Percentiles rank a stretch among this genome's conserved stretches.
Evolutionary conservation across 306 rosid species (phyloP).

Genomic region (Chamaecrista fasciculata): DNA sequence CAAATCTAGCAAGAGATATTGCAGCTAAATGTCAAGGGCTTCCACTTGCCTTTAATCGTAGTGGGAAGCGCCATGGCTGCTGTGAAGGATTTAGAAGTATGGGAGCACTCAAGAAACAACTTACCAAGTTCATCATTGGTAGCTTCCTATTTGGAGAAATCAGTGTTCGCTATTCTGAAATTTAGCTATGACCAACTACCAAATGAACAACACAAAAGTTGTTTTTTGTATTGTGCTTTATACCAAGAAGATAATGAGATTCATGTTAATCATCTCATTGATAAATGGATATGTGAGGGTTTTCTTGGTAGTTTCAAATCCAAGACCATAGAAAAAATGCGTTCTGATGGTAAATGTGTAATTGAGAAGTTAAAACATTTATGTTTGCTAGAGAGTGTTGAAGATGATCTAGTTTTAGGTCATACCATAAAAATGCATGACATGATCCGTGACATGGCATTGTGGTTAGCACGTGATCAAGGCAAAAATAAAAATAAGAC

Average conservation of each 20-base stretch:
- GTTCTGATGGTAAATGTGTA: not conserved
- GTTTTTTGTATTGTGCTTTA: not conserved
- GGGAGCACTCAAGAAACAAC: not conserved
- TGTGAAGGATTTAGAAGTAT: not conserved
- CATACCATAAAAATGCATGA: not conserved
- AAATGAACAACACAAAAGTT: not conserved
- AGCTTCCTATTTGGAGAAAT: not conserved
- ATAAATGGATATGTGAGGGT: not conserved
- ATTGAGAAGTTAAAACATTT: not conserved
- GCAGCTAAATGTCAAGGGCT: not conserved
- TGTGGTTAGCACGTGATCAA: not conserved
- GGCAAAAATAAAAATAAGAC: not conserved
- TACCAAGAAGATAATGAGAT: not conserved
- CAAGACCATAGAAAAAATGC: not conserved
- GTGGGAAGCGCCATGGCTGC: not conserved
- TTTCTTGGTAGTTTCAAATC: not conserved
- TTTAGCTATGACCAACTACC: not conserved
- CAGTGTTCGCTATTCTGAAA: not conserved
- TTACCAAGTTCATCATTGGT: not conserved
- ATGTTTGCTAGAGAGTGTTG: not conserved
- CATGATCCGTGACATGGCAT: conserved; percentile 4
- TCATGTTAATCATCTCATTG: not conserved
- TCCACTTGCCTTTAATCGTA: not conserved
- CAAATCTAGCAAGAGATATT: not conserved
- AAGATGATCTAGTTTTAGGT: not conserved